phyloP scores from a whole-genome alignment of 2,329 filamentous ascomycete genomes.

The Aureobasidium sp. region DNA sequence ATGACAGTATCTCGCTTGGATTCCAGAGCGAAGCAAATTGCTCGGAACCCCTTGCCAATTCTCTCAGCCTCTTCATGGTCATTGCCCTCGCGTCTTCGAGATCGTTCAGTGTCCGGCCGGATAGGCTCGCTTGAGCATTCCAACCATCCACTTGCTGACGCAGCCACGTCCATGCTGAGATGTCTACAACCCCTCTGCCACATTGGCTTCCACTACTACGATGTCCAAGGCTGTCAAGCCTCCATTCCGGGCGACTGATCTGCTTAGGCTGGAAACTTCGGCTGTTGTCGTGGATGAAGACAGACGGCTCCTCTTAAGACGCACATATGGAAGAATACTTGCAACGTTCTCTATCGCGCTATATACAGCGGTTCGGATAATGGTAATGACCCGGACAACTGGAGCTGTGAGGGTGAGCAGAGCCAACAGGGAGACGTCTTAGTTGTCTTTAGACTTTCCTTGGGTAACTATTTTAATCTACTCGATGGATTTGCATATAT shows the following conservation, averaged over 20 bases:
- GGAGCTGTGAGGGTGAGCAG: slow-evolving; percentile 19
- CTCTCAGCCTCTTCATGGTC: background rate
- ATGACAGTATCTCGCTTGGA: too few species aligned
- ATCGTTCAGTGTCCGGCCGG: background rate
- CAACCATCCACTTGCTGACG: background rate
- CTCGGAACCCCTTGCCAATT: background rate
- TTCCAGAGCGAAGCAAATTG: too few species aligned
- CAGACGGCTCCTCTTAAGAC: slow-evolving; percentile 20
- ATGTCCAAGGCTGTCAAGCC: background rate
- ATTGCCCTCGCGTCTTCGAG: background rate
- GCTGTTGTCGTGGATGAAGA: too few species aligned
- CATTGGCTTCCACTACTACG: background rate
- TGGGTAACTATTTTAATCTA: background rate
- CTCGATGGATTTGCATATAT: too few species aligned
- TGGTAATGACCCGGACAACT: slow-evolving; percentile 27
- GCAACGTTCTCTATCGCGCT: slow-evolving; percentile 23
- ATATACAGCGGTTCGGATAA: slow-evolving; percentile 18
- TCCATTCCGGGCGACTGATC: too few species aligned
- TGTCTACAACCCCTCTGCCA: too few species aligned
- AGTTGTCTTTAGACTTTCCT: slow-evolving; percentile 5
- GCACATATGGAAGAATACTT: slow-evolving; percentile 38
- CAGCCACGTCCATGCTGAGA: background rate
- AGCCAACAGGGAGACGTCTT: slow-evolving; percentile 2
- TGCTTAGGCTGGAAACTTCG: too few species aligned
- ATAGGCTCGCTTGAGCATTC: background rate